Evolutionary conservation across 73 alveolate species (phyloP).

Genomic region (Paramecium tetraurelia): DNA sequence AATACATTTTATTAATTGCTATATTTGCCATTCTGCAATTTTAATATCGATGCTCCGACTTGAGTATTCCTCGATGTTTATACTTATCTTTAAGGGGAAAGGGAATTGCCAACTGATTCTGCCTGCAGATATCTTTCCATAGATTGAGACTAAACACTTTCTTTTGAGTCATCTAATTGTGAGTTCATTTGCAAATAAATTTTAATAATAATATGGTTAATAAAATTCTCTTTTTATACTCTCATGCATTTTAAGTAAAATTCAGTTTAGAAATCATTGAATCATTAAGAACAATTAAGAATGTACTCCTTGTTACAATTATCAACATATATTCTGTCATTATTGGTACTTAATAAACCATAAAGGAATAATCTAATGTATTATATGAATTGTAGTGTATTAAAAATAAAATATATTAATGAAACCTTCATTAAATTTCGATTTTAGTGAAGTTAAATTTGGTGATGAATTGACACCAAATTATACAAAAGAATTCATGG

Average conservation of each 20-base stretch:
- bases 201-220: neutral
- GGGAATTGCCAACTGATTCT: neutral
- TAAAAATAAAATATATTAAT: neutral
- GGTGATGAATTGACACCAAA: neutral
- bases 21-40: slow-evolving; percentile 4
- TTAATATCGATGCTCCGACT: neutral
- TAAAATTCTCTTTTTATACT: neutral
- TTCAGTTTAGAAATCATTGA: no score
- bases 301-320: neutral
- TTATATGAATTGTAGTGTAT: no score
- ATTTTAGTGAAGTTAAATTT: neutral
- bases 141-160: neutral
- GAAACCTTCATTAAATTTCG: neutral
- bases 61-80: neutral
- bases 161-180: slow-evolving; percentile 26
- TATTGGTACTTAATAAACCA: no score
- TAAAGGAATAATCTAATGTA: no score
- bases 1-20: neutral
- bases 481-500: neutral
- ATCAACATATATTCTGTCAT: no score
- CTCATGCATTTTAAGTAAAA: neutral
- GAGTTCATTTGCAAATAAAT: neutral
- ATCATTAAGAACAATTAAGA: neutral
- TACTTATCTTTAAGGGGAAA: neutral
- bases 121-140: neutral